Percentiles rank a stretch among this genome's conserved stretches.
These are phyloP conservation scores for Gentiana dahurica DNA, from an alignment of 257 asterid species.

Conservation along the genomic window DNA sequence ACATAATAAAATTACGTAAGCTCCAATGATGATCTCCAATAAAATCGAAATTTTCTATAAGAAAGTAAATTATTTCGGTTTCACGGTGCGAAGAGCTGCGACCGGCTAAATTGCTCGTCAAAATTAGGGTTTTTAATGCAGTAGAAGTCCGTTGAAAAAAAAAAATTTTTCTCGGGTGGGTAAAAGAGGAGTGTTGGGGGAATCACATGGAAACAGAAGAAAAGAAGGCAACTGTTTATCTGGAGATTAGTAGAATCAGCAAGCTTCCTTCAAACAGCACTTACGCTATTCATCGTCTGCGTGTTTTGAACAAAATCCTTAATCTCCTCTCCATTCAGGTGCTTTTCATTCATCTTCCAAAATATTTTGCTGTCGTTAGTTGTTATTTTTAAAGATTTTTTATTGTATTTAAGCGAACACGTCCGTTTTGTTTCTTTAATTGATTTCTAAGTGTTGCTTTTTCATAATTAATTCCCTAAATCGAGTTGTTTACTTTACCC, in stretches of 20 bases:
- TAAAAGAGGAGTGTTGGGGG: neutral
- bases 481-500: neutral
- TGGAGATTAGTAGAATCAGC: conserved; percentile 46
- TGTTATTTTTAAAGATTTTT: neutral
- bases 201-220: conserved; percentile 28
- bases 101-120: conserved; percentile 2
- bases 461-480: neutral
- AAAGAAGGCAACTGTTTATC: conserved; percentile 38
- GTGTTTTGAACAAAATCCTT: conserved; percentile 53
- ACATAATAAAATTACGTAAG: neutral
- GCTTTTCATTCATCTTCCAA: neutral
- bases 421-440: neutral
- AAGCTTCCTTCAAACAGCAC: conserved; percentile 53
- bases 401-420: no score
- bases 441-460: neutral
- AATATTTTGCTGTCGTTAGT: no score
- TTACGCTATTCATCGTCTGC: conserved; percentile 63
- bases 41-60: neutral
- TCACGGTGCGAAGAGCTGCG: neutral
- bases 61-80: neutral
- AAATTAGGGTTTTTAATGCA: neutral
- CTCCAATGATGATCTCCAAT: neutral
- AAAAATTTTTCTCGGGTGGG: neutral
- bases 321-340: conserved; percentile 64
- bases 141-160: neutral